A percentile compares a stretch with the other conserved stretches of the same genome.
These are phyloP conservation scores for Penicillium sp. DNA, from an alignment of 2,329 filamentous ascomycete genomes.

Conservation along the genomic window DNA sequence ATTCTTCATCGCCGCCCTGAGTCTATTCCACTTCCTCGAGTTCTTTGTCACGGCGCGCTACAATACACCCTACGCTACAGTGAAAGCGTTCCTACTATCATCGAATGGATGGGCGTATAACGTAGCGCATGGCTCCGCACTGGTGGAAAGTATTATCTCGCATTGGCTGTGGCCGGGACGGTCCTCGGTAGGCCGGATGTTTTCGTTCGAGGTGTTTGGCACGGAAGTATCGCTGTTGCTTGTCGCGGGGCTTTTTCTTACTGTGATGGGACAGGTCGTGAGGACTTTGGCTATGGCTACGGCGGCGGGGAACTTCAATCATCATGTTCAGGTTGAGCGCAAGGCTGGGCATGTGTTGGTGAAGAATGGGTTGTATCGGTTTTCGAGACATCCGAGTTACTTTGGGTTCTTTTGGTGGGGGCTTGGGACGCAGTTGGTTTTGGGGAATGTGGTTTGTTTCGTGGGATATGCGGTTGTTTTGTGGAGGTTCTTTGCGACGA, in stretches of 20 bases:
- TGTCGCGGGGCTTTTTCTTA: conserved; percentile 57
- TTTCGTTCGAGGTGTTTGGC: conserved; percentile 40
- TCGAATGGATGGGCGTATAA: conserved; percentile 82
- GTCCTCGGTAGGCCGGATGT: conserved; percentile 34
- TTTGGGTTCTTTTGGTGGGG: conserved; percentile 99
- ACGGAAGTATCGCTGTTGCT: conserved; percentile 32
- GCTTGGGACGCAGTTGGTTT: conserved; percentile 82
- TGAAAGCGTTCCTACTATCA: conserved; percentile 75
- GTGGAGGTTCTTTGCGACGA: conserved; percentile 75
- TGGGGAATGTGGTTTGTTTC: conserved; percentile 80
- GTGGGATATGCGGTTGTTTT: conserved; percentile 68
- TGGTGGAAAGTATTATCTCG: conserved; percentile 61
- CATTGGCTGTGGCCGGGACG: conserved; percentile 24
- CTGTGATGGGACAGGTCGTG: conserved; percentile 66
- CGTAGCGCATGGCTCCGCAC: conserved; percentile 71
- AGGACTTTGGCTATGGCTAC: conserved; percentile 83
- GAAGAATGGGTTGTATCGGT: conserved; percentile 70
- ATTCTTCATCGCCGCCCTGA: conserved; percentile 56
- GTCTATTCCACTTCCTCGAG: conserved; percentile 90
- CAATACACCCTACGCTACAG: conserved; percentile 68
- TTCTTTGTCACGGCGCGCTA: conserved; percentile 84
- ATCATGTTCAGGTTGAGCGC: conserved; percentile 66
- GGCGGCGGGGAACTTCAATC: conserved; percentile 88
- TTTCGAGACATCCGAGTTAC: conserved; percentile 82
- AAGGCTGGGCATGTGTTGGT: conserved; percentile 75